Base-by-base conservation (phyloP, 495 filamentous ascomycete species). In the Neurospora pannonica region DNA sequence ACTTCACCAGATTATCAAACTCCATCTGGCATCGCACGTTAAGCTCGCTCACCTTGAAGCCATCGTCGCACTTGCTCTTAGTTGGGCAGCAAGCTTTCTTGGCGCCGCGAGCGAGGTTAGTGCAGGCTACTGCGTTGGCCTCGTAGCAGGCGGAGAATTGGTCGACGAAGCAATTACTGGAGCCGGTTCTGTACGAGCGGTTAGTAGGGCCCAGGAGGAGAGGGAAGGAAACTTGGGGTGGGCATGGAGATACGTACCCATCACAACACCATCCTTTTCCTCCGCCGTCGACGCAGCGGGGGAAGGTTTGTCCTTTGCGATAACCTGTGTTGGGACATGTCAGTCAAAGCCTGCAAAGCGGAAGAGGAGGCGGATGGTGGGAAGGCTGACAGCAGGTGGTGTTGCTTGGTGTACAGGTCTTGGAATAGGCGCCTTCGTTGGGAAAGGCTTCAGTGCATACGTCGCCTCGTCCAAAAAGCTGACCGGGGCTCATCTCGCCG, bases 131-230 rank as follows among this genome's bases (percentile, higher is more conserved):
- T 1, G 73, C 42, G 71, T 73, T 37, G 39, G 36, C 28, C 31
- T 73, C 46, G 34, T 39, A n/a, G 69, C 74, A 75, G 43, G n/a
- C 48, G 13, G 73, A 77, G 37, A 42, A 17, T 28, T 77, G 46
- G 38, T 77, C 71, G 46, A 71, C 46, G 69, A 38, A 71, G 67
- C 71, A 75, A 21, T 73, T 73, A 38, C 54, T 7, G 2, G 54
- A 17, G 54, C 73, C 75, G 38, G 62, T 54, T 43, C 42, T 37
- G 34, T 60, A 38, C 19, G 17, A 43, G 40, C 40, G 40, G 42
- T 46, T 21, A 46, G 42, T 21, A n/a, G 42, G 42, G 7, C 19
- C 19, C 19, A 3, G 17, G 42, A 46, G 42, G 42, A n/a, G 19
- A n/a, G 8, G 19, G 3, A 21, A 0, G 19, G 39, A 17, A 40